A percentile compares a stretch with the other conserved stretches of the same genome.
phyloP scores from a whole-genome alignment of 805 yeast species.

The Candida silvatica region DNA sequence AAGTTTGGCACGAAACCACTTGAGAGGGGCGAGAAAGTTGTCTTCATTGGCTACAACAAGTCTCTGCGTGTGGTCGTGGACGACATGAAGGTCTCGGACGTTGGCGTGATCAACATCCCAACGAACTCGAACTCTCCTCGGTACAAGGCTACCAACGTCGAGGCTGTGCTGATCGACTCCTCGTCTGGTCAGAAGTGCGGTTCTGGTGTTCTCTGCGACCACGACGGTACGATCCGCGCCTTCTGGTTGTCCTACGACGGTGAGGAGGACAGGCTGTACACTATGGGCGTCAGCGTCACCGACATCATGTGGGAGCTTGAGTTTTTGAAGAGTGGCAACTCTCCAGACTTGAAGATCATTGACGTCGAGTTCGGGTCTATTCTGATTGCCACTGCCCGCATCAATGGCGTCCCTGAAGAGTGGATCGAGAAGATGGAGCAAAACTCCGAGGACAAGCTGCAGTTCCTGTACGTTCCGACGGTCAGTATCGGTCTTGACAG shows the following conservation, averaged over 20 bases:
- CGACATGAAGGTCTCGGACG: slow-evolving; percentile 68
- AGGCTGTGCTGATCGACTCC: slow-evolving; percentile 68
- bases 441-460: slow-evolving; percentile 47
- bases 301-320: slow-evolving; percentile 53
- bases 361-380: slow-evolving; percentile 73
- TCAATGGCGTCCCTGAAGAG: slow-evolving; percentile 78
- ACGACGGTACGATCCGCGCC: slow-evolving; percentile 73
- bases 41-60: slow-evolving; percentile 76
- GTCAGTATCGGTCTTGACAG: slow-evolving; percentile 32
- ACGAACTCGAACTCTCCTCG: slow-evolving; percentile 62
- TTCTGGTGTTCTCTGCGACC: slow-evolving; percentile 71
- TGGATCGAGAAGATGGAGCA: slow-evolving; percentile 68
- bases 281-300: slow-evolving; percentile 71
- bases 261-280: slow-evolving; percentile 57
- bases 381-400: slow-evolving; percentile 66
- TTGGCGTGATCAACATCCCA: slow-evolving; percentile 68
- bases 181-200: slow-evolving; percentile 60
- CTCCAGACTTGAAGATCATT: slow-evolving; percentile 55
- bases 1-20: slow-evolving; percentile 46
- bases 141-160: slow-evolving; percentile 79
- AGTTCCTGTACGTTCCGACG: slow-evolving; percentile 63
- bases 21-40: slow-evolving; percentile 64
- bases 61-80: slow-evolving; percentile 63
- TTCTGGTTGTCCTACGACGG: slow-evolving; percentile 83
- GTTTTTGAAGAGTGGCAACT: slow-evolving; percentile 37